phyloP scores from a whole-genome alignment of 2,329 filamentous ascomycete genomes.

The Trichophyton equinum region DNA sequence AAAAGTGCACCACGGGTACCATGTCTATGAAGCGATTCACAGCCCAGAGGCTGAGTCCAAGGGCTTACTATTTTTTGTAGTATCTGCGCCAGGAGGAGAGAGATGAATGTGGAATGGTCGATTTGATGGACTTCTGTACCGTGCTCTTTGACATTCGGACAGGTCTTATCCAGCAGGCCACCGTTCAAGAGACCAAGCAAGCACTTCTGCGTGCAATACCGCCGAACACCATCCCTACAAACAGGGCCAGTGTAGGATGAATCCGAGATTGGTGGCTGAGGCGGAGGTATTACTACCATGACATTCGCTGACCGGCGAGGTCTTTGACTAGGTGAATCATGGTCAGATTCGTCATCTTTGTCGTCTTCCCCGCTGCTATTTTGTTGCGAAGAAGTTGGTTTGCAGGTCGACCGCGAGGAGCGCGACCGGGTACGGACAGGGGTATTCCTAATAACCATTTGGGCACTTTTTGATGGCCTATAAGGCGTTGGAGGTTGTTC shows the following conservation, averaged over 20 bases:
- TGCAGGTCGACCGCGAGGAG: slow-evolving; percentile 6
- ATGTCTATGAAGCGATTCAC: slow-evolving; percentile 14
- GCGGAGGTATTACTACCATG: slow-evolving; percentile 9
- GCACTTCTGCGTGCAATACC: slow-evolving; percentile 32
- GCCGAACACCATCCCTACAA: slow-evolving; percentile 11
- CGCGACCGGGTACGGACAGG: slow-evolving; percentile 9
- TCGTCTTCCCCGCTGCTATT: slow-evolving; percentile 3
- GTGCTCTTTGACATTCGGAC: slow-evolving; percentile 31
- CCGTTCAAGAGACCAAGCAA: slow-evolving; percentile 26
- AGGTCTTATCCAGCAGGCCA: slow-evolving; percentile 22
- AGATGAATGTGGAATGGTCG: slow-evolving; percentile 9
- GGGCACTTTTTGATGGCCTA: neutral
- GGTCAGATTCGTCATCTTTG: neutral
- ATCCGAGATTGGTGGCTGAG: neutral
- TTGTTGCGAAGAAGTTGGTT: neutral
- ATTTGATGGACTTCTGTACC: slow-evolving; percentile 15
- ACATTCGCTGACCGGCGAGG: slow-evolving; percentile 7
- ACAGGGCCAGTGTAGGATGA: slow-evolving; percentile 5
- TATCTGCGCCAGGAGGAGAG: slow-evolving; percentile 9
- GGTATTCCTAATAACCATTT: slow-evolving; percentile 2
- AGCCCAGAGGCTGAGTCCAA: slow-evolving; percentile 7
- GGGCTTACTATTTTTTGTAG: slow-evolving; percentile 9
- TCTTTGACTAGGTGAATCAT: slow-evolving; percentile 10
- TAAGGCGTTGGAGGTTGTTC: neutral
- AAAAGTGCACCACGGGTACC: slow-evolving; percentile 17